Evolutionary conservation across 2,329 filamentous ascomycete species (phyloP).

Genomic region (Fusarium devonianum): DNA sequence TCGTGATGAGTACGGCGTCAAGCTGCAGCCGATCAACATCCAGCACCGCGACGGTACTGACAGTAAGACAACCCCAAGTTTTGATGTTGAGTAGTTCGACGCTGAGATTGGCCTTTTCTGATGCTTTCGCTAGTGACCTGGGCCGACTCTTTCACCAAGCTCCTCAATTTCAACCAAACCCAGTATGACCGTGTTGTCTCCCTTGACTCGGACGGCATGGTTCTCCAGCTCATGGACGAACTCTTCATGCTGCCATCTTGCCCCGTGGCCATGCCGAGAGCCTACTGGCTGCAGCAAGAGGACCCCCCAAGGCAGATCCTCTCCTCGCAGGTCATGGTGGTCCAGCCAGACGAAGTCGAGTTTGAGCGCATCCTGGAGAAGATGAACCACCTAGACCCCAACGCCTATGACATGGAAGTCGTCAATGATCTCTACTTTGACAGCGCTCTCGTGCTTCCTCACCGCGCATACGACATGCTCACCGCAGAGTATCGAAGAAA

Average conservation of each 20-base stretch:
- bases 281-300: slow-evolving; percentile 70
- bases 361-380: slow-evolving; percentile 50
- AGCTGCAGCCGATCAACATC: slow-evolving; percentile 51
- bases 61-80: no score
- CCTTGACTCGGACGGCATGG: slow-evolving; percentile 68
- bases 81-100: no score
- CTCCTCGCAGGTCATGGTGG: slow-evolving; percentile 66
- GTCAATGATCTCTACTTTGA: slow-evolving; percentile 68
- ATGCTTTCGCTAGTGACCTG: slow-evolving; percentile 54
- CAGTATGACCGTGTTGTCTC: slow-evolving; percentile 62
- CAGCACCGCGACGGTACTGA: slow-evolving; percentile 48
- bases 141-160: slow-evolving; percentile 72
- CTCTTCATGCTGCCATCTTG: slow-evolving; percentile 71
- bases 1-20: slow-evolving; percentile 54
- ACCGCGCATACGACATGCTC: slow-evolving; percentile 68
- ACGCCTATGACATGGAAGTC: slow-evolving; percentile 72
- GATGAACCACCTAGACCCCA: slow-evolving; percentile 36
- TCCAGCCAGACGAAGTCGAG: slow-evolving; percentile 64
- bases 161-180: slow-evolving; percentile 72
- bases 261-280: slow-evolving; percentile 72
- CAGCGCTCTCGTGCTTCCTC: slow-evolving; percentile 67
- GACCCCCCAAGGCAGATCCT: slow-evolving; percentile 54
- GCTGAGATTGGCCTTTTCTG: neutral
- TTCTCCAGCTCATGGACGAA: slow-evolving; percentile 72
- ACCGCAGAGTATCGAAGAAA: slow-evolving; percentile 68